Percentiles rank a stretch among this genome's conserved stretches.
These are phyloP conservation scores for Gracilaria gracilis DNA, from an alignment of 23 red algal genomes.

Conservation along the genomic window DNA sequence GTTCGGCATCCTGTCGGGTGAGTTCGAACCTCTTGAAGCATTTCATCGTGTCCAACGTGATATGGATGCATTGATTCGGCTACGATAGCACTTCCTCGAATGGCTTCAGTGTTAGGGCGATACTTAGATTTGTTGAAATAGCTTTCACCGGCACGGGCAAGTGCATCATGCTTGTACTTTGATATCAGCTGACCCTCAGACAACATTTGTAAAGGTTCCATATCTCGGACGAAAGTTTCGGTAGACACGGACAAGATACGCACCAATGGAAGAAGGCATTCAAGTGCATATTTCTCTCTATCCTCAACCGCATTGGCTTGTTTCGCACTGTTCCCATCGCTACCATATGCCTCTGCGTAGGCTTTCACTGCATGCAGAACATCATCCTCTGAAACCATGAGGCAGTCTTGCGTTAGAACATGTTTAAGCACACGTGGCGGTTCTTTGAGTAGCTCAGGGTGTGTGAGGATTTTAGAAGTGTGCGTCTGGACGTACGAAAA, in stretches of 20 bases:
- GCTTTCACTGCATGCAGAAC: conserved; percentile 30
- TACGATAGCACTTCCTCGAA: conserved; percentile 25
- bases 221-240: conserved; percentile 21
- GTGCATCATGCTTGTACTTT: conserved; percentile 63
- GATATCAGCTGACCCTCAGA: conserved; percentile 11
- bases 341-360: conserved; percentile 12
- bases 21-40: conserved; percentile 32
- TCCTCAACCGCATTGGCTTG: neutral
- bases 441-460: conserved; percentile 21
- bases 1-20: conserved; percentile 7
- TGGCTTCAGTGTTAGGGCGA: neutral
- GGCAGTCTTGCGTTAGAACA: conserved; percentile 37
- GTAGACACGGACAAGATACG: conserved; percentile 53
- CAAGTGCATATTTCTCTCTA: conserved; percentile 9
- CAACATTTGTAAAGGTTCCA: conserved; percentile 52
- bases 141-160: conserved; percentile 1
- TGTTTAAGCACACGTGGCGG: conserved; percentile 17
- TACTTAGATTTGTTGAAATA: neutral
- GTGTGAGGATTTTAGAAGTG: conserved; percentile 35
- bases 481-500: conserved; percentile 41
- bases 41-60: conserved; percentile 37
- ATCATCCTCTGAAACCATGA: conserved; percentile 39
- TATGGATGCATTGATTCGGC: conserved; percentile 67
- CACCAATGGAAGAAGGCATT: conserved; percentile 37
- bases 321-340: neutral